A percentile compares a stretch with the other conserved stretches of the same genome.
Evolutionary conservation across 352 stramenopile species (phyloP).

Genomic region (Hyaloperonospora arabidopsidis): DNA sequence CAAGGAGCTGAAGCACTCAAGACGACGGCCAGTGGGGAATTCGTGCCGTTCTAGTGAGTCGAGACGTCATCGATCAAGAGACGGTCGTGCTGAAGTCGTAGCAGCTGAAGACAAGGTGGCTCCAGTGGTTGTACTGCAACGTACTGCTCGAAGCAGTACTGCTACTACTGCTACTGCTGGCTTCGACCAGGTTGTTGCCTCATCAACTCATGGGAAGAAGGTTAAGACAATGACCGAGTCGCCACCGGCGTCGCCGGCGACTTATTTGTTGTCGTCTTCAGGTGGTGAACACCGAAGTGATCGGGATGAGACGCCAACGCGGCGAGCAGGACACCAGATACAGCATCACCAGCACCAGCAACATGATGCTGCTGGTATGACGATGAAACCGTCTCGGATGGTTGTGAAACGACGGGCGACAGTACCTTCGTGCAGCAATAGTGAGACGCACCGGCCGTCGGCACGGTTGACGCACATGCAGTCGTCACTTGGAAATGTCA

Average conservation of each 20-base stretch:
- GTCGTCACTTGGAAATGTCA: constrained; percentile 12
- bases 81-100: too few relatives aligned
- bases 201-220: neutral
- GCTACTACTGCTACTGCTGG: too few relatives aligned
- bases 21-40: too few relatives aligned
- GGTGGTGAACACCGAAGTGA: constrained; percentile 35
- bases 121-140: too few relatives aligned
- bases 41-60: too few relatives aligned
- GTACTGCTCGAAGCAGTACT: too few relatives aligned
- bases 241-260: constrained; percentile 20
- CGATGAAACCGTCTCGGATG: constrained; percentile 43
- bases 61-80: too few relatives aligned
- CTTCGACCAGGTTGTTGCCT: too few relatives aligned
- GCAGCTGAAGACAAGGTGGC: too few relatives aligned
- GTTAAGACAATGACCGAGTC: constrained; percentile 2
- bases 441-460: constrained; percentile 9
- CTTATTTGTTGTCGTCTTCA: constrained; percentile 40
- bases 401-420: constrained; percentile 41
- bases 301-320: constrained; percentile 28
- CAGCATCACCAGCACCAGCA: constrained; percentile 9
- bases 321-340: constrained; percentile 13
- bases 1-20: neutral
- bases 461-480: constrained; percentile 11
- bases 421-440: constrained; percentile 20
- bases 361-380: neutral